A percentile compares a stretch with the other conserved stretches of the same genome.
These are phyloP conservation scores for Myxozyma neotropica DNA, from an alignment of 805 yeast species.

Conservation along the genomic window DNA sequence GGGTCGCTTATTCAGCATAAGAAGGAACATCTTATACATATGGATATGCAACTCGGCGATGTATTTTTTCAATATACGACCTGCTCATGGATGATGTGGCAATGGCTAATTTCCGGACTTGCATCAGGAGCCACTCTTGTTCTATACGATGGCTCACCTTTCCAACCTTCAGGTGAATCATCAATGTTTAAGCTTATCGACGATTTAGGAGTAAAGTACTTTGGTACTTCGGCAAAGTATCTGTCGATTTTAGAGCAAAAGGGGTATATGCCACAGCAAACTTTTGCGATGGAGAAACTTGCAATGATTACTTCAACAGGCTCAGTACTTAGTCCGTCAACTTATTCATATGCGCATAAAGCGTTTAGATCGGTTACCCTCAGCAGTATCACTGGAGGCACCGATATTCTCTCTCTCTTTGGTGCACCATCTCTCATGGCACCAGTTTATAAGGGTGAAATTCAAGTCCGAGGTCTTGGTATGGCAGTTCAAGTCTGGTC, in stretches of 20 bases:
- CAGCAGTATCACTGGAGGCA: slow-evolving; percentile 37
- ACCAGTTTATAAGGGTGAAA: slow-evolving; percentile 36
- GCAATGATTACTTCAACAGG: slow-evolving; percentile 35
- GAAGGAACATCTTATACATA: slow-evolving; percentile 35
- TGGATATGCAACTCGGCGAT: slow-evolving; percentile 33
- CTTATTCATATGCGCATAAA: slow-evolving; percentile 34
- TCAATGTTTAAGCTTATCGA: slow-evolving; percentile 35
- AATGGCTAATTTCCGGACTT: slow-evolving; percentile 37
- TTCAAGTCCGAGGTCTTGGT: slow-evolving; percentile 36
- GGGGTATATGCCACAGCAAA: slow-evolving; percentile 13
- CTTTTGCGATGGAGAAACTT: slow-evolving; percentile 13
- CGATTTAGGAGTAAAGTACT: slow-evolving; percentile 34
- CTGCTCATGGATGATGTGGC: slow-evolving; percentile 40
- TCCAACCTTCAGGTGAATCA: slow-evolving; percentile 32
- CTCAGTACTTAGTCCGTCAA: slow-evolving; percentile 35
- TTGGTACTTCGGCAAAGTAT: slow-evolving; percentile 37
- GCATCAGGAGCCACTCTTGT: slow-evolving; percentile 37
- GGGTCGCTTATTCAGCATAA: slow-evolving; percentile 36
- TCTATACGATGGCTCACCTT: slow-evolving; percentile 37
- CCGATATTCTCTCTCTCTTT: slow-evolving; percentile 36
- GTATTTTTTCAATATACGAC: slow-evolving; percentile 37
- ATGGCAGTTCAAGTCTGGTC: slow-evolving; percentile 37
- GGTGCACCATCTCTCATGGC: slow-evolving; percentile 34
- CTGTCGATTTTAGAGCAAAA: slow-evolving; percentile 35
- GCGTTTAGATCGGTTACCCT: slow-evolving; percentile 30